Conservation (phyloP, 805 yeast genomes). For the Kodamaea kaohsiungensis region DNA sequence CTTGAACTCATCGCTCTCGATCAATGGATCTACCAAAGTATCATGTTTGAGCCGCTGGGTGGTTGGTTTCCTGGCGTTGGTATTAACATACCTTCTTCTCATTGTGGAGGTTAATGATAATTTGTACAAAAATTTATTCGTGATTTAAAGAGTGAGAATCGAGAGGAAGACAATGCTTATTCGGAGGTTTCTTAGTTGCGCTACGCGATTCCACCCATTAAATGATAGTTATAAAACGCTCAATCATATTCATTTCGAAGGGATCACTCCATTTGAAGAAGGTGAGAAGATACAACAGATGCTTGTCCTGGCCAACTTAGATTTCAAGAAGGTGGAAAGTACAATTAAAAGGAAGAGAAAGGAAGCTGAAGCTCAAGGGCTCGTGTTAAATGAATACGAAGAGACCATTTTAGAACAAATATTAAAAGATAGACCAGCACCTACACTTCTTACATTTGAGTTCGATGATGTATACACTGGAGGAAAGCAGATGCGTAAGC, state of each 20-base stretch:
- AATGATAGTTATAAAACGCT: constrained; percentile 18
- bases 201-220: constrained; percentile 4
- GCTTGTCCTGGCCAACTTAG: constrained; percentile 57
- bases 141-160: neutral
- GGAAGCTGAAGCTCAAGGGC: constrained; percentile 40
- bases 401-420: constrained; percentile 44
- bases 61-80: constrained; percentile 1
- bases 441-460: constrained; percentile 78
- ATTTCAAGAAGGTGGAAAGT: constrained; percentile 53
- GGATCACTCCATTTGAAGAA: constrained; percentile 38
- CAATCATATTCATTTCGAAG: constrained; percentile 44
- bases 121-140: neutral
- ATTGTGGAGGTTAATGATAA: neutral
- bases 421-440: constrained; percentile 52
- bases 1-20: constrained; percentile 32
- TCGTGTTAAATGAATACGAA: constrained; percentile 49
- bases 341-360: constrained; percentile 45
- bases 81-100: constrained; percentile 1
- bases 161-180: neutral
- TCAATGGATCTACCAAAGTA: constrained; percentile 18
- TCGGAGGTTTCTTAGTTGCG: neutral
- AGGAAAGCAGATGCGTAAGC: constrained; percentile 73
- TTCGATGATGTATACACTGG: constrained; percentile 88
- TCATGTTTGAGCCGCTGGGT: constrained; percentile 5
- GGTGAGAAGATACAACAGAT: constrained; percentile 60